Conservation (phyloP, 2,329 filamentous ascomycete genomes). For the Simplicillium aogashimaense region DNA sequence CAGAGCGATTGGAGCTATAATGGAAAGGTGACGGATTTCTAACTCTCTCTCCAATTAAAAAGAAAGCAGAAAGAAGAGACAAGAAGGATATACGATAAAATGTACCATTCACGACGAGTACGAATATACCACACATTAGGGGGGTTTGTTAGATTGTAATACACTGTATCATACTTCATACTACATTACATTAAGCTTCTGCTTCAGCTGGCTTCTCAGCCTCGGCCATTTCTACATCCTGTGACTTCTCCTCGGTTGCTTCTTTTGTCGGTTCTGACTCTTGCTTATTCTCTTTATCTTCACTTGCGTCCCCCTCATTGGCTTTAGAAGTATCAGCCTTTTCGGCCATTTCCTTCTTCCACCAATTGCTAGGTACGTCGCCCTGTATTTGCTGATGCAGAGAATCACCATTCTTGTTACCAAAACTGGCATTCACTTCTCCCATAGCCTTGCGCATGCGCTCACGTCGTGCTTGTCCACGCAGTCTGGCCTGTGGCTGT, state of each 20-base stretch:
- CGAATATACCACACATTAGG: no score
- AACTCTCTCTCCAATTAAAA: no score
- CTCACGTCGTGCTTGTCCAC: constrained; percentile 45
- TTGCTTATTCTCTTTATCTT: constrained; percentile 11
- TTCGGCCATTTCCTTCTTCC: constrained; percentile 18
- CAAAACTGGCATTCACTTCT: constrained; percentile 32
- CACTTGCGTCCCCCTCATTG: constrained; percentile 17
- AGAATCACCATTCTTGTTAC: constrained; percentile 11
- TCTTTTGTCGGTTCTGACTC: constrained; percentile 5
- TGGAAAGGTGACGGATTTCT: constrained; percentile 88
- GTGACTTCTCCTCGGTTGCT: background rate
- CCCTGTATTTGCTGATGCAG: constrained; percentile 13
- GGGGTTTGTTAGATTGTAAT: background rate
- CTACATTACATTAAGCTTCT: background rate
- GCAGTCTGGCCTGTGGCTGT: constrained; percentile 42
- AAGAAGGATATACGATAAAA: no score
- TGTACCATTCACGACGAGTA: no score
- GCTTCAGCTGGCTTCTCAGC: constrained; percentile 1
- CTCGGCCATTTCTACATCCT: constrained; percentile 21
- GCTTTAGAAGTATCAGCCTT: constrained; percentile 11
- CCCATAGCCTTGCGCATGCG: constrained; percentile 46
- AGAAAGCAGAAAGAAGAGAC: no score
- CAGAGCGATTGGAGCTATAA: constrained; percentile 84
- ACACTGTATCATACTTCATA: background rate
- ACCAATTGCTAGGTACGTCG: constrained; percentile 24